Conservation (phyloP, 176 grass and related monocot species). For the Melocanna baccifera region DNA sequence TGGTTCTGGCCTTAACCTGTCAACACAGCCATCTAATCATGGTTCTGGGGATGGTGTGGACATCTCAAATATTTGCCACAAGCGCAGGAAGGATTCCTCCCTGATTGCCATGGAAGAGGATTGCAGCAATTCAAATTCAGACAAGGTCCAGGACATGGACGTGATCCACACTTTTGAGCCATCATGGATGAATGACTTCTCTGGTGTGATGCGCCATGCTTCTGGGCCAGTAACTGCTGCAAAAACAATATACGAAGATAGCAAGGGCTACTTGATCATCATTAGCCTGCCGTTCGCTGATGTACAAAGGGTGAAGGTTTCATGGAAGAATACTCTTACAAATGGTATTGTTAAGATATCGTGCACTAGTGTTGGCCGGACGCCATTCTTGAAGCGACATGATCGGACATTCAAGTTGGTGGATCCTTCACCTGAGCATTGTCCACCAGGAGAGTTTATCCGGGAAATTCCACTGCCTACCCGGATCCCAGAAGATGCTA, state of each 20-base stretch:
- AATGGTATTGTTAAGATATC: slow-evolving; percentile 83
- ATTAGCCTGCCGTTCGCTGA: slow-evolving; percentile 83
- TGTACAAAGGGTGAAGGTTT: slow-evolving; percentile 84
- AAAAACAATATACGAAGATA: slow-evolving; percentile 93
- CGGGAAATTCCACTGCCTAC: slow-evolving; percentile 77
- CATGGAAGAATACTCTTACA: slow-evolving; percentile 87
- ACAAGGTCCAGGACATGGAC: slow-evolving; percentile 62
- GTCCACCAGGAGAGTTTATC: slow-evolving; percentile 88
- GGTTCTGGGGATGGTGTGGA: slow-evolving; percentile 52
- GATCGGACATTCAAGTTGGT: slow-evolving; percentile 80
- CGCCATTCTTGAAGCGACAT: slow-evolving; percentile 75
- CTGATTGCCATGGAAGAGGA: slow-evolving; percentile 74
- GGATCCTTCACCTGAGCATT: slow-evolving; percentile 84
- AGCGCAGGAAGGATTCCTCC: slow-evolving; percentile 70
- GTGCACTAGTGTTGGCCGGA: slow-evolving; percentile 56
- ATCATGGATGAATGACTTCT: slow-evolving; percentile 77
- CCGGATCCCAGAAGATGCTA: slow-evolving; percentile 87
- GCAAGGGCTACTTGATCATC: slow-evolving; percentile 84
- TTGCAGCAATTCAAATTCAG: slow-evolving; percentile 66
- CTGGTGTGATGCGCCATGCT: slow-evolving; percentile 79
- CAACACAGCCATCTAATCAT: slow-evolving; percentile 62
- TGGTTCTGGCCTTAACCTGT: slow-evolving; percentile 66
- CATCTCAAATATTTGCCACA: slow-evolving; percentile 39
- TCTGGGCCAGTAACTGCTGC: slow-evolving; percentile 80
- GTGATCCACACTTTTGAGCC: slow-evolving; percentile 46